Evolutionary conservation across 2,329 filamentous ascomycete genomes (phyloP), one percentile per base, ranked within the genome.

Genomic region (Colletotrichum zoysiae): DNA sequence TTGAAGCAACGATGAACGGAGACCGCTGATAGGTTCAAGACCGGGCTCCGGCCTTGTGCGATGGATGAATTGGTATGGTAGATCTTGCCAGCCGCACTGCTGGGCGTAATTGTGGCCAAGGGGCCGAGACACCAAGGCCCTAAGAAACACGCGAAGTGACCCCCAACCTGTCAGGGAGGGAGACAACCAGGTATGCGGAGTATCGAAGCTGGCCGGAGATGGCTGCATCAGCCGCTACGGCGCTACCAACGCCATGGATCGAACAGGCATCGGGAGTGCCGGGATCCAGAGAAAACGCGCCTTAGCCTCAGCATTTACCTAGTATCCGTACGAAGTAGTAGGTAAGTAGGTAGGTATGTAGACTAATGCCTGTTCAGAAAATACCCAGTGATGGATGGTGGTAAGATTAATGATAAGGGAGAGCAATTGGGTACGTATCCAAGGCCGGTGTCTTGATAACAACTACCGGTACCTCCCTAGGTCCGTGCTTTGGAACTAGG

Each of bases 191-290:
- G 35, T 61, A 56, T 62, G 67, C 55, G 50, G 56, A 71, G 56
- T 56, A 71, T 70, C 42, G 60, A 50, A 56, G 58, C 61, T 73
- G 61, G 57, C 58, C 66, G 67, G 70, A 66, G 61, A 73, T 71
- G 51, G 62, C 67, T 66, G 56, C 67, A 51, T 73, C 67, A 66
- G 70, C 61, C 70, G 40, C 60, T 66, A 55, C 44, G 38, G 55
- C 68, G 65, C 64, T 60, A 64, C 69, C 51, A 71, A 56, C 59
- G 58, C 65, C 48, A 60, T 53, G 48, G 59, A 70, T 60, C 55
- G 46, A 67, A 42, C n/a, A 9, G 26, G n/a, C 9, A 46, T 46
- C 51, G 56, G 23, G 23, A 44, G 48, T 38, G 56, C 42, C 33
- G 67, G 55, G 57, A 65, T 48, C 58, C 48, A 62, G 33, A 53